These are phyloP conservation scores for Gardenia jasminoides DNA, from an alignment of 257 asterid genomes.

Conservation along the genomic window DNA sequence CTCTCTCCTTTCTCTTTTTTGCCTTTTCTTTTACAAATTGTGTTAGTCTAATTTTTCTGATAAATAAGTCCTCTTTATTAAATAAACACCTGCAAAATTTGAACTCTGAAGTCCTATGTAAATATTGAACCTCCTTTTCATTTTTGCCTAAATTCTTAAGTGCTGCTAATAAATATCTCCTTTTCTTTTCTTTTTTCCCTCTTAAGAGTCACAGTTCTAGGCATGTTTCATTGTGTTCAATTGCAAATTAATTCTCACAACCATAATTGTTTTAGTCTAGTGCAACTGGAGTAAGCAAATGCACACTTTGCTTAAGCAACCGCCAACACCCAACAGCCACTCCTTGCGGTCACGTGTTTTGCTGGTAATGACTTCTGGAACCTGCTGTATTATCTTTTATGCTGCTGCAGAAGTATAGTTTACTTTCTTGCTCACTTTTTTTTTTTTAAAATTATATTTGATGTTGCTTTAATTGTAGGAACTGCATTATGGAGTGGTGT, in stretches of 20 bases:
- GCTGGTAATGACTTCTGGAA: conserved; percentile 63
- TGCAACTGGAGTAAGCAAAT: conserved; percentile 66
- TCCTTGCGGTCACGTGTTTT: conserved; percentile 95
- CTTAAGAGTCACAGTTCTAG: too few species aligned
- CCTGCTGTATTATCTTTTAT: neutral
- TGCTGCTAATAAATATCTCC: too few species aligned
- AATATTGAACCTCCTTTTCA: neutral
- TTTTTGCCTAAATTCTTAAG: too few species aligned
- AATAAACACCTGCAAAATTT: neutral
- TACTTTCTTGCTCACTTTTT: neutral
- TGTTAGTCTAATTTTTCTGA: neutral
- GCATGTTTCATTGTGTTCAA: neutral
- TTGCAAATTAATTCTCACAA: neutral
- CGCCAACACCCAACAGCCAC: conserved; percentile 95
- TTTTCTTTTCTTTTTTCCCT: too few species aligned
- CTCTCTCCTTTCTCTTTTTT: neutral
- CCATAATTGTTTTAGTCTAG: conserved; percentile 46
- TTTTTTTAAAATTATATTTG: neutral
- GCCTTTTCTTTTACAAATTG: neutral
- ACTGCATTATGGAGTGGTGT: conserved; percentile 99
- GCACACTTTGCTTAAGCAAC: conserved; percentile 91
- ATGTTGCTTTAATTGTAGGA: conserved; percentile 47
- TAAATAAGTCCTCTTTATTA: neutral
- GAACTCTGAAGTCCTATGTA: neutral
- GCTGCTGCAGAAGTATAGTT: conserved; percentile 1